phyloP scores from a whole-genome alignment of 2,329 filamentous ascomycete species.

The Talaromyces sp. region DNA sequence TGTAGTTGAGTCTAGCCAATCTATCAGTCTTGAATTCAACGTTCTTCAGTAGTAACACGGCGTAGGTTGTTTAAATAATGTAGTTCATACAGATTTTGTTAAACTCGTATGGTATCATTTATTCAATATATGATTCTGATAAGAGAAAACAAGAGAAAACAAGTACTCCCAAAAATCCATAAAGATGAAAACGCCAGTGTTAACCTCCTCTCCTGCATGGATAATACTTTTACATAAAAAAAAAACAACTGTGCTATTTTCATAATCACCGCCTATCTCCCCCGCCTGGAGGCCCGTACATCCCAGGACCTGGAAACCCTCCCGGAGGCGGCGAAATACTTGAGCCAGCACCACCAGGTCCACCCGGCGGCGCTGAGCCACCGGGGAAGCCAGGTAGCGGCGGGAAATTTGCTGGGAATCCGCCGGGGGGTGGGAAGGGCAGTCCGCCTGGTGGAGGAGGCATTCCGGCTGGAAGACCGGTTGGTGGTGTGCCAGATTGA shows the following conservation, averaged over 20 bases:
- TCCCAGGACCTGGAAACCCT: slow-evolving; percentile 11
- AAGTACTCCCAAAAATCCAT: not conserved
- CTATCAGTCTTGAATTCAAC: not conserved
- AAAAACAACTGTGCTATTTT: not conserved
- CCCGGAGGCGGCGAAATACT: slow-evolving; percentile 13
- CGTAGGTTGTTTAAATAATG: not conserved
- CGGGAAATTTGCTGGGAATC: slow-evolving; percentile 40
- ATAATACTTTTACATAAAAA: not conserved
- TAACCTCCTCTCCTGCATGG: not conserved
- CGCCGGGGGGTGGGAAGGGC: slow-evolving; percentile 35
- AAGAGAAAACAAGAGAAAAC: not conserved
- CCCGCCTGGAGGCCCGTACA: not conserved
- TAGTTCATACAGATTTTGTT: not conserved
- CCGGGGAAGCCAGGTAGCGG: slow-evolving; percentile 31
- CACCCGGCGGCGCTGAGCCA: slow-evolving; percentile 29
- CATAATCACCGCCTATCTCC: slow-evolving; percentile 25
- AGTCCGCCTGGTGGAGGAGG: slow-evolving; percentile 29
- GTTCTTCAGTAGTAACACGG: not conserved
- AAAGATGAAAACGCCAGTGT: not conserved
- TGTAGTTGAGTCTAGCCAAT: not conserved
- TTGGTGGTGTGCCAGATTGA: slow-evolving; percentile 3
- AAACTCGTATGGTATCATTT: not conserved
- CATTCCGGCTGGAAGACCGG: slow-evolving; percentile 11
- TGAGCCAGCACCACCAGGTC: slow-evolving; percentile 21
- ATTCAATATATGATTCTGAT: not conserved